Conservation (phyloP, 148 eudicot species). For the Selenicereus undatus region DNA sequence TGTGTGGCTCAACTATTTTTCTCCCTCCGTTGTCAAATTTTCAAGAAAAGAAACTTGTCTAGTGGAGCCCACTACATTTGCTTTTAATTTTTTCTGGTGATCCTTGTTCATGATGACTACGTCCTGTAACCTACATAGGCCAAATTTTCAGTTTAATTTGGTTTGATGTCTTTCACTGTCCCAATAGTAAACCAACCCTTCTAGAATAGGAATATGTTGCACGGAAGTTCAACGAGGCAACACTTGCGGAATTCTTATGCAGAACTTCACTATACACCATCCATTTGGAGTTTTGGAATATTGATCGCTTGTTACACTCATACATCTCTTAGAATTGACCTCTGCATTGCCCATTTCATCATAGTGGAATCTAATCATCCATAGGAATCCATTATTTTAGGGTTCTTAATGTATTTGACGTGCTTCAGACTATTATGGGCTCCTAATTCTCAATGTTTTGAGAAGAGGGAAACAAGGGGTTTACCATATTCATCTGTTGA, state of each 20-base stretch:
- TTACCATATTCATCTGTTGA: background rate
- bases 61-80: slow-evolving; percentile 9
- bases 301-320: too few species aligned
- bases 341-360: background rate
- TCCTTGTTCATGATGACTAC: slow-evolving; percentile 1
- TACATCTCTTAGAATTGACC: background rate
- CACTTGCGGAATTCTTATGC: too few species aligned
- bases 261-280: too few species aligned
- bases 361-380: background rate
- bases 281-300: too few species aligned
- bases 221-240: too few species aligned
- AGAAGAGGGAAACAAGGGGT: background rate
- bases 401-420: background rate
- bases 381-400: background rate
- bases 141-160: background rate
- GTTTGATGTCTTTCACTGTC: background rate
- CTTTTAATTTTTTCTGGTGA: slow-evolving; percentile 16
- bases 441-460: background rate
- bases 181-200: too few species aligned
- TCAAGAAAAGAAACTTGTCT: background rate
- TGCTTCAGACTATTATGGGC: background rate
- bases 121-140: background rate
- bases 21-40: background rate
- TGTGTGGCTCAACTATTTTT: background rate
- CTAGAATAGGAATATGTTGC: background rate